Base-by-base conservation (phyloP, 2,329 filamentous ascomycete genomes). In the Paradendryphiella salina region DNA sequence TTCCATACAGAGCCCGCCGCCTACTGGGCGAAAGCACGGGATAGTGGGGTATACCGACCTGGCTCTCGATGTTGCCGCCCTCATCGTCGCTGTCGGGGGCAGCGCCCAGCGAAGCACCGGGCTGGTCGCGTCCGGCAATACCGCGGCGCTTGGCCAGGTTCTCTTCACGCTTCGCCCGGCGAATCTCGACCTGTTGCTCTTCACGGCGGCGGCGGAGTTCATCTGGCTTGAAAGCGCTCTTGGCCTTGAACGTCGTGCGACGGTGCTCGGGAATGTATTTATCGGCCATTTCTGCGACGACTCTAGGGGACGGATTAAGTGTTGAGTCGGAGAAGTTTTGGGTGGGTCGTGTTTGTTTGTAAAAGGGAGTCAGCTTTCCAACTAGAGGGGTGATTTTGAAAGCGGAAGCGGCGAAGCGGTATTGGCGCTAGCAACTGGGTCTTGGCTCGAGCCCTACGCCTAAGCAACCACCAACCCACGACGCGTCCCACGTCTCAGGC, bases 251-350 rank as follows among this genome's bases (percentile, higher is more conserved):
- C 81, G 96, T 92, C 63, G 90, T 96, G 74, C 94, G 92, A 77
- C 94, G 91, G 82, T 99, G 94, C 82, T 99, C 94, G 76, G 94
- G 94, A 73, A 99, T 99, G 82, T 96, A 99, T 72, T 94, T 90
- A 77, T 99, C 94, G 77, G 94, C 89, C 94, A 99, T 99, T 79
- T 69, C 86, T 69, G 61, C 63, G 72, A 64, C 60, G 60, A 56
- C 59, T 46, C 52, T 52, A 53, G 51, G 61, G 52, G 61, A 42
- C 54, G 34, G 39, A 44, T 57, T 32, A 52, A 46, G 55, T 44
- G 50, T 49, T 36, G 56, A 54, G 57, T 59, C 57, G 37, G 55
- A 48, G 44, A 51, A 44, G 52, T 41, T 47, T 51, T 52, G 49
- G 53, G 54, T 59, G 52, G 47, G 49, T 41, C 33, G 59, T 64